A percentile compares a stretch with the other conserved stretches of the same genome.
Conservation (phyloP, 2,329 filamentous ascomycete genomes). For the Penicillium sp. region DNA sequence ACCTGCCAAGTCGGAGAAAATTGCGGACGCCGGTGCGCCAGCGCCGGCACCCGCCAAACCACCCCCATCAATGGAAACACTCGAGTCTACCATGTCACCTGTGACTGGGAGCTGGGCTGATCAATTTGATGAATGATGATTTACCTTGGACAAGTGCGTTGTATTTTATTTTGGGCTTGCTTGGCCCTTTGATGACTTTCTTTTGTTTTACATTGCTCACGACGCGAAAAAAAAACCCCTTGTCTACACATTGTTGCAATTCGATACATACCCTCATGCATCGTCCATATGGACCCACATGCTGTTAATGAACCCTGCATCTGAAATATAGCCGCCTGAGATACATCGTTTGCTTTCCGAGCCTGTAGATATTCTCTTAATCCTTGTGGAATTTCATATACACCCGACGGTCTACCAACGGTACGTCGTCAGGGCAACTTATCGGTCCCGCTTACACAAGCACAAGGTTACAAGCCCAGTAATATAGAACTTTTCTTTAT, state of each 20-base stretch:
- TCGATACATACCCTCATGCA: conserved; percentile 17
- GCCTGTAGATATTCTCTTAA: neutral
- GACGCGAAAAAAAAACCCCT: conserved; percentile 13
- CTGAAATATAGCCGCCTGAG: neutral
- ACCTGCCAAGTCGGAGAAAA: conserved; percentile 6
- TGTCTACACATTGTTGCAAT: conserved; percentile 3
- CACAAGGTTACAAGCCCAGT: neutral
- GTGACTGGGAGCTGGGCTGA: conserved; percentile 36
- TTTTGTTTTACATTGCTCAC: conserved; percentile 13
- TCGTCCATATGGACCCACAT: neutral
- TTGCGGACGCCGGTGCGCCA: neutral
- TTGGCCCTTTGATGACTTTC: conserved; percentile 4
- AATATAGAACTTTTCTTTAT: neutral
- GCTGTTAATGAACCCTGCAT: neutral
- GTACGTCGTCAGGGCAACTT: neutral
- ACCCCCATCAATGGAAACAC: conserved; percentile 20
- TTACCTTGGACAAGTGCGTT: neutral
- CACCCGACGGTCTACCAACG: neutral
- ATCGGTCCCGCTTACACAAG: neutral
- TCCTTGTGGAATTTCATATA: neutral
- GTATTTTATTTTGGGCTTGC: neutral
- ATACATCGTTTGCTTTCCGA: neutral
- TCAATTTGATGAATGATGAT: conserved; percentile 28
- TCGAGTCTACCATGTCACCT: conserved; percentile 30
- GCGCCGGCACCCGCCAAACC: neutral